phyloP scores from a whole-genome alignment of 805 yeast genomes.

The Isabelozyma rhagii region DNA sequence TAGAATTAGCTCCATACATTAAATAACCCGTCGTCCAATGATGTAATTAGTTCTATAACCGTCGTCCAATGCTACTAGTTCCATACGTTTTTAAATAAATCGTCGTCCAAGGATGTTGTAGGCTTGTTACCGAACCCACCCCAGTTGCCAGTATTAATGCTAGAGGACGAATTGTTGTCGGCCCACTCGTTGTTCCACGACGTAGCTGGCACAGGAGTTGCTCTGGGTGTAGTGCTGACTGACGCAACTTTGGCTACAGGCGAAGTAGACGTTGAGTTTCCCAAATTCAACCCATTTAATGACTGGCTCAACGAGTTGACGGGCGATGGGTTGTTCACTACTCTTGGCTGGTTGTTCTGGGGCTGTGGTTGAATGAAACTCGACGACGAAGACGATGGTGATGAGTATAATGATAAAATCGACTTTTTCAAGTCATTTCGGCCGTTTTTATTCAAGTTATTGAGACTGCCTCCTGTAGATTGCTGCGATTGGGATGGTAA shows the following conservation, averaged over 20 bases:
- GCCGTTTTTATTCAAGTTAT: conserved; percentile 9
- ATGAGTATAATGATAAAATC: conserved; percentile 81
- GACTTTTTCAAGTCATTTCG: conserved; percentile 91
- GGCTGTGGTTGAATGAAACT: conserved; percentile 22
- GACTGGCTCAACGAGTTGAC: conserved; percentile 17
- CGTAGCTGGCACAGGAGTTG: conserved; percentile 4
- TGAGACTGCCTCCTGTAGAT: conserved; percentile 32
- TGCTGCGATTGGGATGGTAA: conserved; percentile 7
- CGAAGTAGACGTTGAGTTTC: conserved; percentile 8
- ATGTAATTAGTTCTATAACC: neutral
- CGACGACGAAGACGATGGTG: conserved; percentile 48
- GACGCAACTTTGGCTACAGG: conserved; percentile 9
- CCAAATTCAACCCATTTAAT: conserved; percentile 20
- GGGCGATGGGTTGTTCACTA: neutral
- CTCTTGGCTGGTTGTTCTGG: neutral
- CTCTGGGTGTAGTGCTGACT: conserved; percentile 1
- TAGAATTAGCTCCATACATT: too few species aligned
- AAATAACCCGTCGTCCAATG: too few species aligned
- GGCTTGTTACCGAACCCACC: conserved; percentile 1
- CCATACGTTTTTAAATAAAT: conserved; percentile 71
- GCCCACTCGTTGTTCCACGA: conserved; percentile 36
- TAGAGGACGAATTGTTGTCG: conserved; percentile 15
- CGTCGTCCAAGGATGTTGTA: conserved; percentile 47
- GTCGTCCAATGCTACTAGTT: conserved; percentile 19
- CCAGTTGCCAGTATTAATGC: neutral